Percentiles rank a stretch among this genome's conserved stretches.
These are phyloP conservation scores for Xylaria sp. DNA, from an alignment of 2,329 filamentous ascomycete genomes.

Conservation along the genomic window DNA sequence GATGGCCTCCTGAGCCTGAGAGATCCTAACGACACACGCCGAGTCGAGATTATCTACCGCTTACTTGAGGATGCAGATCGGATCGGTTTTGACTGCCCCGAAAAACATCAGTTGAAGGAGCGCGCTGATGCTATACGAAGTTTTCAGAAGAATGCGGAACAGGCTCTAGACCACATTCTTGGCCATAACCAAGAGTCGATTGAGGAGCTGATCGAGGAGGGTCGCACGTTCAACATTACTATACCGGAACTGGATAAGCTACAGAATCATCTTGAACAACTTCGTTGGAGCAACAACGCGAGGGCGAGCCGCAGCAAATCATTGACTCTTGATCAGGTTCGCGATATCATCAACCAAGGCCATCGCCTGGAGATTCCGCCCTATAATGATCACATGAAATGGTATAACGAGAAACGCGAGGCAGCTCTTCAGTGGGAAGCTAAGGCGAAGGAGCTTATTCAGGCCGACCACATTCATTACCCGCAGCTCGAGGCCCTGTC, in stretches of 20 bases:
- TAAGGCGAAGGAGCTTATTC: slow-evolving; percentile 91
- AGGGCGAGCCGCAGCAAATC: slow-evolving; percentile 71
- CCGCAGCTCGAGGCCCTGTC: slow-evolving; percentile 93
- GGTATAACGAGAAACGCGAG: slow-evolving; percentile 79
- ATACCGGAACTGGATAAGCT: slow-evolving; percentile 88
- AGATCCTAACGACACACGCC: slow-evolving; percentile 82
- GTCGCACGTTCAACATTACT: slow-evolving; percentile 89
- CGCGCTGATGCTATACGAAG: slow-evolving; percentile 84
- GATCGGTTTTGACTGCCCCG: slow-evolving; percentile 91
- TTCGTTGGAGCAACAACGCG: slow-evolving; percentile 88
- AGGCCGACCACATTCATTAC: slow-evolving; percentile 91
- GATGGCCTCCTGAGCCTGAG: slow-evolving; percentile 73
- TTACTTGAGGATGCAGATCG: slow-evolving; percentile 85
- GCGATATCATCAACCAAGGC: slow-evolving; percentile 81
- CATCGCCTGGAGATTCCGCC: slow-evolving; percentile 80
- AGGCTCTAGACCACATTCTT: slow-evolving; percentile 74
- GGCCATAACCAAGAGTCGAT: slow-evolving; percentile 77
- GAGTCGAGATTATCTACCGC: slow-evolving; percentile 87
- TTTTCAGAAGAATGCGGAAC: slow-evolving; percentile 81
- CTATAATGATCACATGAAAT: slow-evolving; percentile 81
- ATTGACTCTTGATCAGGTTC: slow-evolving; percentile 81
- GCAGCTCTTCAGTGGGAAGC: slow-evolving; percentile 89
- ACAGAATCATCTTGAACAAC: slow-evolving; percentile 81
- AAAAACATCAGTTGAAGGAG: slow-evolving; percentile 87
- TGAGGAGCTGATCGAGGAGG: slow-evolving; percentile 90